Evolutionary conservation across 2,329 filamentous ascomycete species (phyloP).

Genomic region (Triangularia setosa): DNA sequence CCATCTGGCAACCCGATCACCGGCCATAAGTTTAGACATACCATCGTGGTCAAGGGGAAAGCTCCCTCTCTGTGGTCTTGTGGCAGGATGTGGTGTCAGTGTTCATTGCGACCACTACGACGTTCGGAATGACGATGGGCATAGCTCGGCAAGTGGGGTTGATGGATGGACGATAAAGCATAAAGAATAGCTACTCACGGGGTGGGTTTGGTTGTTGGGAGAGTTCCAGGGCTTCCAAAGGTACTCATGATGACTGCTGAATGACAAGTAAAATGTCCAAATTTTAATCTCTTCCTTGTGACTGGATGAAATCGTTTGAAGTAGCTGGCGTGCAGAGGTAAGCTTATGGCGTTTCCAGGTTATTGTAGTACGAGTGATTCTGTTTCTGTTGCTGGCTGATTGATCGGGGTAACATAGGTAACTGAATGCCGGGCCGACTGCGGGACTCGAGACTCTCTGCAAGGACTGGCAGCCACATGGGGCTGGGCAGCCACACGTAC

Average conservation of each 20-base stretch:
- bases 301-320: background rate
- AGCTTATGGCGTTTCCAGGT: background rate
- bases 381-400: background rate
- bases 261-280: background rate
- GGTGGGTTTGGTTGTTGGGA: slow-evolving; percentile 31
- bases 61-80: slow-evolving; percentile 81
- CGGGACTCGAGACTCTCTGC: background rate
- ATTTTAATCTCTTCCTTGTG: background rate
- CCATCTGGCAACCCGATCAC: background rate
- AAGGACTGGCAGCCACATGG: background rate
- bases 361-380: too few species aligned
- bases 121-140: background rate
- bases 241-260: slow-evolving; percentile 28
- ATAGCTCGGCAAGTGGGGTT: too few species aligned
- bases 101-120: background rate
- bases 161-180: background rate
- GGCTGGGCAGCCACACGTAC: background rate
- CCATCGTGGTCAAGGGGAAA: slow-evolving; percentile 95
- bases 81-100: background rate
- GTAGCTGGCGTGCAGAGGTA: background rate
- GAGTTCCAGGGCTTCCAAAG: slow-evolving; percentile 30
- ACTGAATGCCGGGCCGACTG: background rate
- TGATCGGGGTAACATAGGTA: background rate
- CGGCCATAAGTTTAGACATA: slow-evolving; percentile 25
- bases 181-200: slow-evolving; percentile 30